A percentile compares a stretch with the other conserved stretches of the same genome.
Conservation (phyloP, 208 protist genomes). For the Wallacemonas sp. region DNA sequence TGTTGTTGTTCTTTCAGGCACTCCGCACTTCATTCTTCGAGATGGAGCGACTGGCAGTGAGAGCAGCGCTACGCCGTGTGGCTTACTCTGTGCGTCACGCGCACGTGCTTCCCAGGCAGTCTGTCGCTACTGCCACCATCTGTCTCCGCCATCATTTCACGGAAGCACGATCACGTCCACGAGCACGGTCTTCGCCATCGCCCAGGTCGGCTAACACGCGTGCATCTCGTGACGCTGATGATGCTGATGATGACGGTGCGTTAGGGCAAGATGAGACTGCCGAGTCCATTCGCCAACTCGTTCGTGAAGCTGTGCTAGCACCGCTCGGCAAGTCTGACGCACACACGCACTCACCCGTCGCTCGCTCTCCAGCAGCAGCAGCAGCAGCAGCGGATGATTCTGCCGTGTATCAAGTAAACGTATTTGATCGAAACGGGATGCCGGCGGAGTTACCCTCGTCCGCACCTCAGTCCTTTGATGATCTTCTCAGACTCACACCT, state of each 20-base stretch:
- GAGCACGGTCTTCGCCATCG: too few relatives aligned
- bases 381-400: neutral
- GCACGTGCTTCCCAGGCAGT: too few relatives aligned
- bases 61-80: too few relatives aligned
- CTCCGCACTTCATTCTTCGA: too few relatives aligned
- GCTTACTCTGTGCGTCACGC: too few relatives aligned
- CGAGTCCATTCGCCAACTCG: conserved; percentile 28
- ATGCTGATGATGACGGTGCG: conserved; percentile 12
- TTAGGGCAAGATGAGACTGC: too few relatives aligned
- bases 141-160: conserved; percentile 26
- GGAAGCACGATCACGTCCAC: too few relatives aligned
- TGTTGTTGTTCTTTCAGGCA: neutral
- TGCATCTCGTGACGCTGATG: conserved; percentile 15
- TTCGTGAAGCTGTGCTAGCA: conserved; percentile 27
- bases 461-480: conserved; percentile 48
- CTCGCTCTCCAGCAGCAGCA: neutral
- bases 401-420: conserved; percentile 46
- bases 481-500: conserved; percentile 52
- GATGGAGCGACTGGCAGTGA: too few relatives aligned
- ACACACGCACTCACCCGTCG: neutral
- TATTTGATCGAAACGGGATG: conserved; percentile 80
- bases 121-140: too few relatives aligned
- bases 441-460: conserved; percentile 45
- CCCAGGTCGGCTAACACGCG: neutral
- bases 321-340: neutral